A percentile compares a stretch with the other conserved stretches of the same genome.
Evolutionary conservation across 2,329 filamentous ascomycete genomes (phyloP).

Genomic region (Lasiodiplodia sp.): DNA sequence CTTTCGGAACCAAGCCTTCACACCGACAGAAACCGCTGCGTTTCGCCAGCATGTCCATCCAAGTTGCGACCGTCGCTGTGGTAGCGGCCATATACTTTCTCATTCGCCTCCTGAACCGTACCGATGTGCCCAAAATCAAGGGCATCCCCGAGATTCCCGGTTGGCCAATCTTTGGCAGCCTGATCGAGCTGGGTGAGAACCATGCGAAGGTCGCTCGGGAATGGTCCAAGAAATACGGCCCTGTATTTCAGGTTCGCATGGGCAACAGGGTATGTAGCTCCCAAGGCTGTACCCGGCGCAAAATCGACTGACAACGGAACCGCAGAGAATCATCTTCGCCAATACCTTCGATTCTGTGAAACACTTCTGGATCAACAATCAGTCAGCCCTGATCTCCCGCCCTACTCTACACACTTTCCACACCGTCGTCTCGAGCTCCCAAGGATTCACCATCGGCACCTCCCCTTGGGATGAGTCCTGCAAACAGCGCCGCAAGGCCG

Average conservation of each 20-base stretch:
- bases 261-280: slow-evolving; percentile 66
- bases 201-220: slow-evolving; percentile 56
- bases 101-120: slow-evolving; percentile 53
- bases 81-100: slow-evolving; percentile 50
- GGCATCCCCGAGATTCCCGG: slow-evolving; percentile 56
- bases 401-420: slow-evolving; percentile 84
- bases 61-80: slow-evolving; percentile 51
- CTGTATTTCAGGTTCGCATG: slow-evolving; percentile 61
- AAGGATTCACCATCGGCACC: slow-evolving; percentile 83
- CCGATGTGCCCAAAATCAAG: slow-evolving; percentile 58
- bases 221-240: slow-evolving; percentile 58
- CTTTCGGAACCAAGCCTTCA: background rate
- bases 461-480: slow-evolving; percentile 85
- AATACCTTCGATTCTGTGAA: slow-evolving; percentile 79
- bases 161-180: slow-evolving; percentile 55
- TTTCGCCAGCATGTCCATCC: slow-evolving; percentile 44
- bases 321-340: slow-evolving; percentile 75
- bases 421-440: slow-evolving; percentile 76
- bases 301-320: background rate
- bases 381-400: slow-evolving; percentile 78
- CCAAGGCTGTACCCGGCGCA: background rate
- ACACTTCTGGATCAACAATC: slow-evolving; percentile 79
- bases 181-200: slow-evolving; percentile 54
- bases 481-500: slow-evolving; percentile 78
- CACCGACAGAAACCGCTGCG: background rate